Base-by-base conservation (phyloP, 2,329 filamentous ascomycete genomes). In the Cryphonectria nitschkei region DNA sequence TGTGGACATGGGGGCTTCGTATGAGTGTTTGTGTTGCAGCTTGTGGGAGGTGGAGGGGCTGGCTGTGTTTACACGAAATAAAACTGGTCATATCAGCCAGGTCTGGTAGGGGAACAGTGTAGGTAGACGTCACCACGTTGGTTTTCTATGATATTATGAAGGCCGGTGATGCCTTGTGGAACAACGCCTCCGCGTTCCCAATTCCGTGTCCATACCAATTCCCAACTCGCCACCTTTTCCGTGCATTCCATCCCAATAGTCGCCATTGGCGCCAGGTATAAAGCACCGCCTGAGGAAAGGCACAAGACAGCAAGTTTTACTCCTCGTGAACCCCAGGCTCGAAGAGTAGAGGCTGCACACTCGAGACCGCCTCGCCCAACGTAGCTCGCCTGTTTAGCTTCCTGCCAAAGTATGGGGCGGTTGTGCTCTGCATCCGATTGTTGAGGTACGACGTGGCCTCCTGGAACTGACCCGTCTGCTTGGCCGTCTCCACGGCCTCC, bases 391-490 rank as follows among this genome's bases (percentile, higher is more conserved):
- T 78, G 70, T 80, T 84, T 29, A 73, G 67, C 74, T 79, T 81
- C 67, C 79, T 79, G 0, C 84, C 85, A n/a, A 83, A 79, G 75
- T 83, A 82, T 26, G 76, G 75, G 6, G 82, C 81, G n/a, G 81
- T 82, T 22, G 75, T 76, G 19, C 80, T 78, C 9, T 81, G 79
- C 76, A 83, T 82, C 9, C 87, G 82, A 68, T 86, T 88, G 75
- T 89, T 89, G 26, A 89, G 81, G 66, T 84, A 84, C 4, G 81
- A 79, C 70, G 83, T 80, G 62, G 83, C 82, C 43, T 85, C 83
- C 43, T 82, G 80, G 39, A 87, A 77, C 50, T 80, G 76, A 56
- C 82, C 82, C 52, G 79, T 77, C 34, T 77, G 75, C 46, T 84
- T 73, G 22, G 81, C 79, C 5, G 77, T 77, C 56, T 71, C 56